phyloP scores from a whole-genome alignment of 768 basidiomycete species.

The Gloeostereum incarnatum region DNA sequence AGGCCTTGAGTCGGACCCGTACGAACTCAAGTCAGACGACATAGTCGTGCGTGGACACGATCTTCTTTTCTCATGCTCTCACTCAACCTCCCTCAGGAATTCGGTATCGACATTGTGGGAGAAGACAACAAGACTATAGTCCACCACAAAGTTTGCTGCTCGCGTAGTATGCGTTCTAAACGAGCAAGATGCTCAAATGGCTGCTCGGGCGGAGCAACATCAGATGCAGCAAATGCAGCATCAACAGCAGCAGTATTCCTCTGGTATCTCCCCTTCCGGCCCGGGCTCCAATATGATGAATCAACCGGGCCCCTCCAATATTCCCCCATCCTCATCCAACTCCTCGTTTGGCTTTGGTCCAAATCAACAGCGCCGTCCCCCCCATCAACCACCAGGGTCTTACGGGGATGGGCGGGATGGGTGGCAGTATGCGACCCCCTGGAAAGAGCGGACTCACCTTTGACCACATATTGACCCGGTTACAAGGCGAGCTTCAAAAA shows the following conservation, averaged over 20 bases:
- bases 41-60: conserved; percentile 80
- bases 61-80: too few species aligned
- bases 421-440: conserved; percentile 57
- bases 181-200: conserved; percentile 75
- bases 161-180: conserved; percentile 84
- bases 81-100: conserved; percentile 54
- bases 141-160: conserved; percentile 97
- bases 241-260: conserved; percentile 15
- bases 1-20: conserved; percentile 85
- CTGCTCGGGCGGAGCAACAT: conserved; percentile 61
- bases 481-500: conserved; percentile 93
- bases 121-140: conserved; percentile 98
- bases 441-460: conserved; percentile 86
- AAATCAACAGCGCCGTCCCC: conserved; percentile 41
- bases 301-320: conserved; percentile 13
- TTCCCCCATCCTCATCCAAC: conserved; percentile 24
- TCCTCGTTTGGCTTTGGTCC: conserved; percentile 33
- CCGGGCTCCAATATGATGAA: conserved; percentile 10
- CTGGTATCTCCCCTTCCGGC: conserved; percentile 6
- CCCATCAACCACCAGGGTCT: conserved; percentile 52
- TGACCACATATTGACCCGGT: conserved; percentile 80
- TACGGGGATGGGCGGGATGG: conserved; percentile 70
- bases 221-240: conserved; percentile 41
- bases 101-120: conserved; percentile 97
- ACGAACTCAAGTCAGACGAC: conserved; percentile 91